Evolutionary conservation across 352 stramenopile species (phyloP), one percentile per base, ranked within the genome.

Genomic region (Globisporangium acanthophoron): DNA sequence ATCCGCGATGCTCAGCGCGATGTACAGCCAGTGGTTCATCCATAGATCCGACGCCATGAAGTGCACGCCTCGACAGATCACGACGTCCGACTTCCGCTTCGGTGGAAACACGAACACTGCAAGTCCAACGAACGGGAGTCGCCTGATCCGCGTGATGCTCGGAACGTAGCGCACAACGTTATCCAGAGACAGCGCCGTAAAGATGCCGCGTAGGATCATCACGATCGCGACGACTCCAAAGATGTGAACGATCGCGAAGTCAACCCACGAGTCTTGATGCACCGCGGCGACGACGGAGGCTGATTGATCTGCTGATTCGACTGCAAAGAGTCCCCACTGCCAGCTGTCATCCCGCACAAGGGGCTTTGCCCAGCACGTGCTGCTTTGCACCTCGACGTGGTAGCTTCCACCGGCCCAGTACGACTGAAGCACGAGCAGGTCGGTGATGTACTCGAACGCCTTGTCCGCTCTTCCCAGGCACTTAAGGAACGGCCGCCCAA

Each of bases 1-100:
- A 11, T 88, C 76, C 18, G 78, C 35, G 29, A 85, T 76, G 54
- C 78, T 86, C 2, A 88, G 46, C 5, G 64, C 18, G 12, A 86
- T 83, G 62, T 86, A 88, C 8, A 88, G 61, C 78, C 78, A 88
- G 48, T 88, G 73, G 62, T 86, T 88, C 62, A 86, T 85, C 78
- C 78, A 88, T 2, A 83, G 51, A 29, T 85, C 73, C 1, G 78
- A 86, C 3, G 71, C 78, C 49, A 83, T 73, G 21, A 83, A 62
- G n/a, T 67, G 27, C 40, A 56, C 67, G 37, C 73, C 78, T 27
- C 76, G 73, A 53, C 82, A 80, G 4, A 58, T 58, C 35, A 88
- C 71, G 13, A 82, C 0, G 52, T 18, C 8, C 53, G 63, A 8
- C 65, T 59, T 24, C 73, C 56, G 4, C 71, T 58, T 5, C 61